A percentile compares a stretch with the other conserved stretches of the same genome.
These are phyloP conservation scores for Paraconiothyrium sp. DNA, from an alignment of 2,329 filamentous ascomycete genomes.

Conservation along the genomic window DNA sequence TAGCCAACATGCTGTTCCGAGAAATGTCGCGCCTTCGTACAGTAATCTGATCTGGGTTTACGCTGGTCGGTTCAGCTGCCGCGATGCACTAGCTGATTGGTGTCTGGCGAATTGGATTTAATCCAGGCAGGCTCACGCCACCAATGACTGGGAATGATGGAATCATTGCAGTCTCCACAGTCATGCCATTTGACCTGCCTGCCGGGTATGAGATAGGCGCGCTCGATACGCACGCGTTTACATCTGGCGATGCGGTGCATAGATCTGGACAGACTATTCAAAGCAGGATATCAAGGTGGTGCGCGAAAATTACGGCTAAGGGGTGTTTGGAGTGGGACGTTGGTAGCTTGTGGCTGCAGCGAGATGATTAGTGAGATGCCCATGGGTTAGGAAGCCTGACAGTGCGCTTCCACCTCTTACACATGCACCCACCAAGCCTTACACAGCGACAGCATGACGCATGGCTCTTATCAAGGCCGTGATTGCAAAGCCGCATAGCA, in stretches of 20 bases:
- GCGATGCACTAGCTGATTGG: slow-evolving; percentile 1
- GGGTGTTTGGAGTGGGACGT: slow-evolving; percentile 2
- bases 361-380: not conserved
- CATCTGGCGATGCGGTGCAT: slow-evolving; percentile 5
- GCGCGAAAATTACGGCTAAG: slow-evolving; percentile 8
- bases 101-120: not conserved
- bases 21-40: not conserved
- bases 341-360: not conserved
- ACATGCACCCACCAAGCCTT: not conserved
- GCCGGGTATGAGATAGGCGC: not conserved
- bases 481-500: not conserved
- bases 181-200: not conserved
- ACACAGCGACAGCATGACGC: slow-evolving; percentile 8
- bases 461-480: not conserved
- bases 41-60: not conserved
- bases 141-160: not conserved
- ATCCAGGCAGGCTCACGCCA: slow-evolving; percentile 13
- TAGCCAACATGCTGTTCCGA: not conserved
- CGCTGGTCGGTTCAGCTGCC: slow-evolving; percentile 6
- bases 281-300: not conserved
- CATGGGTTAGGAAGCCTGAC: slow-evolving; percentile 3
- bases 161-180: not conserved
- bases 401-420: not conserved
- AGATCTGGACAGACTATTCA: not conserved
- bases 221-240: not conserved